Evolutionary conservation across 345 rosid genomes (phyloP).

Genomic region (Citrus sp.): DNA sequence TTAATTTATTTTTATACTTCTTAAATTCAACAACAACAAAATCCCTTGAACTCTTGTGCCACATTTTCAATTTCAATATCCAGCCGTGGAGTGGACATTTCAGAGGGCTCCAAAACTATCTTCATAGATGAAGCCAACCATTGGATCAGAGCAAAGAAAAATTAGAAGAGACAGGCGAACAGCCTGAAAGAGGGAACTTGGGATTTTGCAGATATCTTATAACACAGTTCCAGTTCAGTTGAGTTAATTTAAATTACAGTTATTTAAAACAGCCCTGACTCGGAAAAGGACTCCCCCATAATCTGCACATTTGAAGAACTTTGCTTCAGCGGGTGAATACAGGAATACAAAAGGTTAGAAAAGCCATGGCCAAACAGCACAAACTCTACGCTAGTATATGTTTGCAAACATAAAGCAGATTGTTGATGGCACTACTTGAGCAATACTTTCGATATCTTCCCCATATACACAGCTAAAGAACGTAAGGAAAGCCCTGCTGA

Average conservation of each 20-base stretch:
- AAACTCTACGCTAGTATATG: neutral
- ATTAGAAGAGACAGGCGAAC: neutral
- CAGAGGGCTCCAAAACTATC: slow-evolving; percentile 7
- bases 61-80: neutral
- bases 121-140: neutral
- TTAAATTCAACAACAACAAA: neutral
- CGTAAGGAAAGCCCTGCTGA: slow-evolving; percentile 88
- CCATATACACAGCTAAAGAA: slow-evolving; percentile 82
- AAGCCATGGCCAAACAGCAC: neutral
- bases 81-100: neutral
- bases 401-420: slow-evolving; percentile 16
- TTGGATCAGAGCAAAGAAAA: neutral
- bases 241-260: slow-evolving; percentile 4
- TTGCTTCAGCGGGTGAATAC: slow-evolving; percentile 6
- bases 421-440: slow-evolving; percentile 43
- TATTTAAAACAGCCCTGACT: slow-evolving; percentile 18
- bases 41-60: neutral
- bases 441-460: slow-evolving; percentile 72
- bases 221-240: neutral
- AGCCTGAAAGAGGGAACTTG: neutral
- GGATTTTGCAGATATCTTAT: neutral
- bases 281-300: slow-evolving; percentile 21
- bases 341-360: slow-evolving; percentile 5
- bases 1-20: neutral
- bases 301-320: slow-evolving; percentile 20